Percentiles rank a stretch among this genome's conserved stretches.
These are phyloP conservation scores for Quercus tomentella DNA, from an alignment of 331 rosid species.

Conservation along the genomic window DNA sequence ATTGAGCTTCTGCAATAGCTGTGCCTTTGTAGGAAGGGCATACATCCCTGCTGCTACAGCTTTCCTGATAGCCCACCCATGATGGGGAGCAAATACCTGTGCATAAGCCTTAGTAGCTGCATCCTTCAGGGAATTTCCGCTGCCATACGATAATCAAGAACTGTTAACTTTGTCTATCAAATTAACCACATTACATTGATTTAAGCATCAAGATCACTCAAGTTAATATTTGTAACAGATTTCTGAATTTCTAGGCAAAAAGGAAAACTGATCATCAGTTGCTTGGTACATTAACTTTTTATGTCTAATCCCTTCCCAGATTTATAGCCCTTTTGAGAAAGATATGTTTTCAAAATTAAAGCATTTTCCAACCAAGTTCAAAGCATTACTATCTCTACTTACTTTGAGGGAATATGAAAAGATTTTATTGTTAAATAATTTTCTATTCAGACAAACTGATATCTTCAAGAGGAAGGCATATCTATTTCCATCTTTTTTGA, in stretches of 20 bases:
- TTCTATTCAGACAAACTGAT: neutral
- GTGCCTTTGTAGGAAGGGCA: slow-evolving; percentile 74
- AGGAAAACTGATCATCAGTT: neutral
- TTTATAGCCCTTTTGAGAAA: neutral
- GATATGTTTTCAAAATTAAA: neutral
- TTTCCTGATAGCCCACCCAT: slow-evolving; percentile 86
- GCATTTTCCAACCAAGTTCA: neutral
- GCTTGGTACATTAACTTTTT: neutral
- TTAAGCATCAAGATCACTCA: neutral
- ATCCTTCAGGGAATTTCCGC: slow-evolving; percentile 76
- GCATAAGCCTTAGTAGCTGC: slow-evolving; percentile 88
- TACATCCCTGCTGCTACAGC: slow-evolving; percentile 96
- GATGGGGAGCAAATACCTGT: slow-evolving; percentile 77
- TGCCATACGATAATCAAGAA: slow-evolving; percentile 32
- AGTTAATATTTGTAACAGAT: neutral
- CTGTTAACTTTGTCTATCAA: neutral
- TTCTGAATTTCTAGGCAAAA: too few species aligned
- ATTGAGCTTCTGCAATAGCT: slow-evolving; percentile 62
- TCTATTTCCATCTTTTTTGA: neutral
- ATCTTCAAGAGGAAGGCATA: neutral
- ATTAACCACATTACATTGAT: neutral
- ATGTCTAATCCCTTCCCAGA: neutral
- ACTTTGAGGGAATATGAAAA: neutral
- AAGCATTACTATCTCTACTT: neutral
- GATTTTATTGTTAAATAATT: neutral